Percentiles rank a stretch among this genome's conserved stretches.
phyloP scores from a whole-genome alignment of 2,329 filamentous ascomycete genomes.

The Trichoderma sp. region DNA sequence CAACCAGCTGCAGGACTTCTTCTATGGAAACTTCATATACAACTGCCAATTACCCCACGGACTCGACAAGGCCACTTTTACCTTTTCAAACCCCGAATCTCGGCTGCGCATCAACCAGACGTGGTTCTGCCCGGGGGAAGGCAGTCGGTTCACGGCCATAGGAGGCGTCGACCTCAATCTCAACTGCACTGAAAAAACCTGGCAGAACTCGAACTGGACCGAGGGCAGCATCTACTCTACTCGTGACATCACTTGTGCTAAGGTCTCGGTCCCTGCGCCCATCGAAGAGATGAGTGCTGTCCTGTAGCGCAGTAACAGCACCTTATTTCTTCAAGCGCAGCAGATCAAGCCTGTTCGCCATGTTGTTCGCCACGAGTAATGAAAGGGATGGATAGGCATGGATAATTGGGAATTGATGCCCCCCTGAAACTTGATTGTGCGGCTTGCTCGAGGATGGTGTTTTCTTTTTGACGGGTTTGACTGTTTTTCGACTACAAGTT shows the following conservation, averaged over 20 bases:
- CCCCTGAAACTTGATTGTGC: neutral
- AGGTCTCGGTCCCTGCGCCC: conserved; percentile 26
- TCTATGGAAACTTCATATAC: conserved; percentile 47
- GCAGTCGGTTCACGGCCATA: conserved; percentile 30
- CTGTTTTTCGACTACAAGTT: neutral
- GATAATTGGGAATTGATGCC: neutral
- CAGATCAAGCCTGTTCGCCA: neutral
- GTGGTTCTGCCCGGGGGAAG: conserved; percentile 46
- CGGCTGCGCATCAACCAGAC: conserved; percentile 46
- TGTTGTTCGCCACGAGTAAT: neutral
- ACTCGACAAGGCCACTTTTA: conserved; percentile 38
- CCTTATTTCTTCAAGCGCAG: neutral
- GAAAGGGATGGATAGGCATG: neutral
- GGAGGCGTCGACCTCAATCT: conserved; percentile 30
- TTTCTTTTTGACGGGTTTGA: neutral
- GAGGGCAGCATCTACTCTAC: conserved; percentile 33
- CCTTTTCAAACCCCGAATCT: conserved; percentile 37
- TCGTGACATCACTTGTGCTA: conserved; percentile 29
- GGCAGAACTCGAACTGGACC: conserved; percentile 33
- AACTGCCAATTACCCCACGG: conserved; percentile 37
- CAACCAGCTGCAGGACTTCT: conserved; percentile 45
- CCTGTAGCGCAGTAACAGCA: conserved; percentile 22
- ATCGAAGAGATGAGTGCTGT: conserved; percentile 29
- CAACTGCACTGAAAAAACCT: conserved; percentile 28
- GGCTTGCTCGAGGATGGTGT: neutral